Evolutionary conservation across 2,329 filamentous ascomycete genomes (phyloP).

Genomic region (Ceratocystis eucalypticola): DNA sequence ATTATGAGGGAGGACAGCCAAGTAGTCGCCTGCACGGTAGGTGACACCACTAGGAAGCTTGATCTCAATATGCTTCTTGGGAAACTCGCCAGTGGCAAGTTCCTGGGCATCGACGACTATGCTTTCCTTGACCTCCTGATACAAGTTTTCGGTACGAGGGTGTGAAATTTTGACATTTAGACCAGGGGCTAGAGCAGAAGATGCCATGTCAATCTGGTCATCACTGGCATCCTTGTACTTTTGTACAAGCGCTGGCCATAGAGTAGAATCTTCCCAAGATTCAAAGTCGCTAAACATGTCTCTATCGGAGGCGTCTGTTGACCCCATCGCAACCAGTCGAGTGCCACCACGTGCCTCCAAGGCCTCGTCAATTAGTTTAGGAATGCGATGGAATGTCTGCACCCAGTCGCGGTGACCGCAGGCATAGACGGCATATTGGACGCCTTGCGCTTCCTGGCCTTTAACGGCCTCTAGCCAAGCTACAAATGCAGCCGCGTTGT

Average conservation of each 20-base stretch:
- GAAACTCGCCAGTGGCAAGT: conserved; percentile 38
- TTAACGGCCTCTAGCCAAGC: conserved; percentile 48
- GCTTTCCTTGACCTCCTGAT: conserved; percentile 51
- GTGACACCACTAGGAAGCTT: conserved; percentile 50
- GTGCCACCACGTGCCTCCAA: conserved; percentile 30
- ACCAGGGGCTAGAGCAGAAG: conserved; percentile 17
- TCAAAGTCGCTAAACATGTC: conserved; percentile 58
- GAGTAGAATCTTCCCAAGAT: conserved; percentile 46
- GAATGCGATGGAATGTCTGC: conserved; percentile 53
- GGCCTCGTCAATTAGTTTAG: conserved; percentile 45
- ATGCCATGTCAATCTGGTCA: conserved; percentile 15
- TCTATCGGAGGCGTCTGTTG: conserved; percentile 46
- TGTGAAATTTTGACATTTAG: conserved; percentile 37
- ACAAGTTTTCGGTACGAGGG: conserved; percentile 42
- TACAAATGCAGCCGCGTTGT: conserved; percentile 57
- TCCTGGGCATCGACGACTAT: conserved; percentile 40
- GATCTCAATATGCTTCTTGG: conserved; percentile 54
- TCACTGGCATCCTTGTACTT: conserved; percentile 36
- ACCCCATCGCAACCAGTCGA: conserved; percentile 35
- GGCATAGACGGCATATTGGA: conserved; percentile 56
- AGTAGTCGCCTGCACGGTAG: conserved; percentile 63
- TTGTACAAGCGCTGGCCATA: conserved; percentile 38
- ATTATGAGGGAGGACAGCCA: conserved; percentile 61
- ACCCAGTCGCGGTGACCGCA: conserved; percentile 44
- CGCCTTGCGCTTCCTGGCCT: conserved; percentile 38